A percentile compares a stretch with the other conserved stretches of the same genome.
Conservation (phyloP, 2,329 filamentous ascomycete genomes). For the Mariannaea sp. region DNA sequence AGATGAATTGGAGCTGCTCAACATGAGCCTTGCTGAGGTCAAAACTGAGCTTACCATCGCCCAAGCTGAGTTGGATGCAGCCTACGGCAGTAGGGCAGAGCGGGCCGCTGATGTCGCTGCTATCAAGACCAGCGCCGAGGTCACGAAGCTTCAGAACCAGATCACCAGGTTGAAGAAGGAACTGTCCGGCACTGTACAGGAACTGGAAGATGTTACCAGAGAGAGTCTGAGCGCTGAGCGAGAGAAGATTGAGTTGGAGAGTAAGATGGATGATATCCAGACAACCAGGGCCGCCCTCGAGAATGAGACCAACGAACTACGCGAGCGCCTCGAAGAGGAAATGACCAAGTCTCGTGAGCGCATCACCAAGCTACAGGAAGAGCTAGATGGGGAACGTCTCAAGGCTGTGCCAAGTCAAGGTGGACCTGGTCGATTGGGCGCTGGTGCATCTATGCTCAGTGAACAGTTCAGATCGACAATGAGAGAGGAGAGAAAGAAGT, state of each 20-base stretch:
- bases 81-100: constrained; percentile 63
- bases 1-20: constrained; percentile 55
- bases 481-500: constrained; percentile 62
- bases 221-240: constrained; percentile 57
- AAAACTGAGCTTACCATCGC: constrained; percentile 66
- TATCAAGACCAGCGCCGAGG: constrained; percentile 54
- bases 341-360: constrained; percentile 44
- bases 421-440: constrained; percentile 43
- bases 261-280: constrained; percentile 42
- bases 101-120: constrained; percentile 63
- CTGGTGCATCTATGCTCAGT: constrained; percentile 57
- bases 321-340: constrained; percentile 49
- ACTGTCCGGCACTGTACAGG: constrained; percentile 55
- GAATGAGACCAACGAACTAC: constrained; percentile 32
- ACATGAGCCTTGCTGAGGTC: constrained; percentile 59
- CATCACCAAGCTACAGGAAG: constrained; percentile 52
- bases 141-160: constrained; percentile 52
- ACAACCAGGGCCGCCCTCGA: constrained; percentile 28
- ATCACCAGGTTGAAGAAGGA: constrained; percentile 57
- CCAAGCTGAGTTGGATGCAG: constrained; percentile 65
- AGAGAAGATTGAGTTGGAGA: constrained; percentile 52
- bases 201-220: constrained; percentile 58
- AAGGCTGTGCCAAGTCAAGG: constrained; percentile 46
- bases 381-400: constrained; percentile 56
- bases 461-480: constrained; percentile 61